Conservation (phyloP, 306 rosid species). For the Hippophae gyantsensis region DNA sequence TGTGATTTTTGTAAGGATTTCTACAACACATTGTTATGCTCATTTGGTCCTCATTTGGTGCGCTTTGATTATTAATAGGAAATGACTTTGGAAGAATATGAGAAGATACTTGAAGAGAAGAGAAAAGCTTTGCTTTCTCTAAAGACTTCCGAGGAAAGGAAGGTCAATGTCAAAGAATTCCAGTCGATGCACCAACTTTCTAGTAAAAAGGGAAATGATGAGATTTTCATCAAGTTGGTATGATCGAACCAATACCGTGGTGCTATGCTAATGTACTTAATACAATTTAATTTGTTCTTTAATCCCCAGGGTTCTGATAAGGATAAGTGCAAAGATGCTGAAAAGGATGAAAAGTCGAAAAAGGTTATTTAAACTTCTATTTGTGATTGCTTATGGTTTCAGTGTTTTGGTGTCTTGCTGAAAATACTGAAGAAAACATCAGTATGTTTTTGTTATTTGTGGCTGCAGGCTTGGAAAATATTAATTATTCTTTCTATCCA, state of each 20-base stretch:
- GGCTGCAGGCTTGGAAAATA: too few species aligned
- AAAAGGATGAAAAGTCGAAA: conserved; percentile 85
- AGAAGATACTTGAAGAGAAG: conserved; percentile 82
- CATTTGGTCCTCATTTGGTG: not conserved
- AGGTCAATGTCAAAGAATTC: conserved; percentile 68
- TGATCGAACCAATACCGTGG: not conserved
- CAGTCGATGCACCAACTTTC: conserved; percentile 80
- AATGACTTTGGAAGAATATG: conserved; percentile 88
- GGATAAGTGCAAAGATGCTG: conserved; percentile 79
- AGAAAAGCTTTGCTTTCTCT: conserved; percentile 59
- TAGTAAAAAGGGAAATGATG: conserved; percentile 61
- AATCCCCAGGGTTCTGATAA: conserved; percentile 67
- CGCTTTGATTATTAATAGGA: conserved; percentile 32
- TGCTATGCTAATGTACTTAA: not conserved
- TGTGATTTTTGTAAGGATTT: not conserved
- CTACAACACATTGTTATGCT: not conserved
- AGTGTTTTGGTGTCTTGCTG: not conserved
- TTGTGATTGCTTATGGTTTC: not conserved
- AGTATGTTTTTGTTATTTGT: too few species aligned
- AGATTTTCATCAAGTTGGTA: conserved; percentile 77
- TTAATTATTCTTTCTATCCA: too few species aligned
- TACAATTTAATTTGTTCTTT: not conserved
- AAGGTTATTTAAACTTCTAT: conserved; percentile 36
- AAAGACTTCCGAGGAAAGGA: conserved; percentile 56
- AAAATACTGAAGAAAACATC: not conserved